These are phyloP conservation scores for Eragrostis nindensis DNA, from an alignment of 176 grass and related monocot genomes.

Conservation along the genomic window DNA sequence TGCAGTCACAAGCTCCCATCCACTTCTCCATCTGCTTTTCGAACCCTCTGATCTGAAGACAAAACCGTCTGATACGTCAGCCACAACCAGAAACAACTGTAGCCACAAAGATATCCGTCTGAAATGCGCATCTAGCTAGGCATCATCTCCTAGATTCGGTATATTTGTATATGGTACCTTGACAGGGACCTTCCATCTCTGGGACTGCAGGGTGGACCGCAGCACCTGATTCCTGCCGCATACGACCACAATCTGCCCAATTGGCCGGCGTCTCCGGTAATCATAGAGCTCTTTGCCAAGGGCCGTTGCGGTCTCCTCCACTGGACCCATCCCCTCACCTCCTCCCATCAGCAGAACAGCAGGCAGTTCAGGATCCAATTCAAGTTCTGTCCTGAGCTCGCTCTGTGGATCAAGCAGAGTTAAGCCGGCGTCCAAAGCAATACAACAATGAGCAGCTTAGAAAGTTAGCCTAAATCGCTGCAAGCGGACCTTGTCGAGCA, in stretches of 20 bases:
- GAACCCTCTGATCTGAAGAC: slow-evolving; percentile 71
- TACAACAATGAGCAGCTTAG: not conserved
- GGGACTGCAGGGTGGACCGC: slow-evolving; percentile 44
- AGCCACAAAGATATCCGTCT: not conserved
- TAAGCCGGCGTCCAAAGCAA: not conserved
- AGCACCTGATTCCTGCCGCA: slow-evolving; percentile 75
- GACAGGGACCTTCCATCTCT: slow-evolving; percentile 67
- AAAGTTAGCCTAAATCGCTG: not conserved
- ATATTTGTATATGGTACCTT: slow-evolving; percentile 56
- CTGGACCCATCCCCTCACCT: slow-evolving; percentile 86
- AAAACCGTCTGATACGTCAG: slow-evolving; percentile 12
- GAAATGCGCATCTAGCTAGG: slow-evolving; percentile 39
- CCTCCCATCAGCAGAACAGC: slow-evolving; percentile 86
- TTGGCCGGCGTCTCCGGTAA: slow-evolving; percentile 29
- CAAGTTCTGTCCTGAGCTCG: slow-evolving; percentile 66
- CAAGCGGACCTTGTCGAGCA: slow-evolving; percentile 63
- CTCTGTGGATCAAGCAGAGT: slow-evolving; percentile 49
- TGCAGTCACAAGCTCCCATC: slow-evolving; percentile 92
- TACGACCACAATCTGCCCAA: slow-evolving; percentile 71
- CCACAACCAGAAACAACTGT: not conserved
- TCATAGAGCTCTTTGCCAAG: slow-evolving; percentile 69
- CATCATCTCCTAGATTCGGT: slow-evolving; percentile 10
- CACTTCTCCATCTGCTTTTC: slow-evolving; percentile 89
- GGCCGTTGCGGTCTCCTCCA: slow-evolving; percentile 67
- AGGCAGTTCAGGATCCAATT: slow-evolving; percentile 60